Evolutionary conservation across 345 rosid genomes (phyloP), one percentile per base, ranked within the genome.

Genomic region (Ricinus communis): DNA sequence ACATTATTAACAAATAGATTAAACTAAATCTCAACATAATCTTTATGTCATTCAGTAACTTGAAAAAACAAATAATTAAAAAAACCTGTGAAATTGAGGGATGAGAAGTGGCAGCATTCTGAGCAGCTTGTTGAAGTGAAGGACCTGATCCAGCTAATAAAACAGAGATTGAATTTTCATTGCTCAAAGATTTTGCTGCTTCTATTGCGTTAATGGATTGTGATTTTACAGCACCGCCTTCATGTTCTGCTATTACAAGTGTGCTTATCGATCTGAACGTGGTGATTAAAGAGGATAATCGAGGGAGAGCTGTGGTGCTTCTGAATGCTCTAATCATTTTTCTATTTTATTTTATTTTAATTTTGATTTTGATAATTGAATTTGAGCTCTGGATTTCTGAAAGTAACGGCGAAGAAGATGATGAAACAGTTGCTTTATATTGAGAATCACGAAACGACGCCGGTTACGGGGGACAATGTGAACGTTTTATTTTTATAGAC

Each of bases 81-180:
- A 38, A 53, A 27, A 86, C 99, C 96, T 85, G 85, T 30, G 93
- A 87, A 75, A 95, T 74, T 33, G 83, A 85, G 81, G 96, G 90
- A 72, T 95, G 96, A 73, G 86, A 86, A 9, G 96, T 80, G 46
- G 91, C 84, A 66, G 98, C 99, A 59, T 75, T 84, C 38, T 79
- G 28, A 54, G 94, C 99, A 56, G 97, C 99, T 55, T 83, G 78
- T 40, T 79, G 85, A 47, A 95, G 86, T 40, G 96, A 87, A 66
- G 90, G 71, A 21, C 99, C 97, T 28, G 92, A 90, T 52, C 97
- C 97, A 62, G 97, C 99, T 72, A 95, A 67, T 62, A 92, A 72
- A 78, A 95, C 40, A 6, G 97, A 83, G 66, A 92, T 79, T 5
- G 89, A 75, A 77, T 86, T 85, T 36, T 77, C 88, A 0, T 75